Conservation (phyloP, 805 yeast species). For the Metahyphopichia silvanorum region DNA sequence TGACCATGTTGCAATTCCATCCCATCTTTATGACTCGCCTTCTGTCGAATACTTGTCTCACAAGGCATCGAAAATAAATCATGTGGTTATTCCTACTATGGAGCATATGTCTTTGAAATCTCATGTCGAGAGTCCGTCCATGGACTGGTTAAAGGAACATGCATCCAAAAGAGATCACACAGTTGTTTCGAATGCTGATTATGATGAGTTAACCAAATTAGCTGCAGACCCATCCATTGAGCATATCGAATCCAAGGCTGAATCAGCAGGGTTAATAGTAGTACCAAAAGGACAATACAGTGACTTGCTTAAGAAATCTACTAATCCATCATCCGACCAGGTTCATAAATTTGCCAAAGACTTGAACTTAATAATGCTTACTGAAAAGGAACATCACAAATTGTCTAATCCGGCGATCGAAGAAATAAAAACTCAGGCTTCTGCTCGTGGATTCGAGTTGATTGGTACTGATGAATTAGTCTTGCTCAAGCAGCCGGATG, state of each 20-base stretch:
- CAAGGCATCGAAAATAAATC: slow-evolving; percentile 16
- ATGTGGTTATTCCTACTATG: slow-evolving; percentile 9
- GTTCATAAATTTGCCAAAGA: slow-evolving; percentile 6
- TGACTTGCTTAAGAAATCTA: slow-evolving; percentile 6
- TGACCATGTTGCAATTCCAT: too few relatives aligned
- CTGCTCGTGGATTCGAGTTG: not conserved
- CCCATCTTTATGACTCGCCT: too few relatives aligned
- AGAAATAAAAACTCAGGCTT: not conserved
- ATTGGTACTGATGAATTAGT: not conserved
- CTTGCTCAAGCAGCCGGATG: slow-evolving; percentile 6
- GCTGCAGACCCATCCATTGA: slow-evolving; percentile 21
- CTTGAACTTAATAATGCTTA: slow-evolving; percentile 1
- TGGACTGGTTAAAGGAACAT: slow-evolving; percentile 28
- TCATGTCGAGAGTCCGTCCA: slow-evolving; percentile 18
- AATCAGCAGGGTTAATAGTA: slow-evolving; percentile 6
- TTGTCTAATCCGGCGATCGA: not conserved
- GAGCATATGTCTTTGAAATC: slow-evolving; percentile 9
- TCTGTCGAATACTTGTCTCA: slow-evolving; percentile 19
- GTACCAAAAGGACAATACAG: slow-evolving; percentile 12
- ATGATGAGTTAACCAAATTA: slow-evolving; percentile 8
- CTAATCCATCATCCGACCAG: slow-evolving; percentile 6
- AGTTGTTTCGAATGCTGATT: slow-evolving; percentile 11
- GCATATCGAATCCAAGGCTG: slow-evolving; percentile 19
- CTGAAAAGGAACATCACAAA: not conserved
- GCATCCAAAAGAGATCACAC: slow-evolving; percentile 20